Evolutionary conservation across 2,329 filamentous ascomycete genomes (phyloP), one percentile per base, ranked within the genome.

Genomic region (Penicillium verrucosum): DNA sequence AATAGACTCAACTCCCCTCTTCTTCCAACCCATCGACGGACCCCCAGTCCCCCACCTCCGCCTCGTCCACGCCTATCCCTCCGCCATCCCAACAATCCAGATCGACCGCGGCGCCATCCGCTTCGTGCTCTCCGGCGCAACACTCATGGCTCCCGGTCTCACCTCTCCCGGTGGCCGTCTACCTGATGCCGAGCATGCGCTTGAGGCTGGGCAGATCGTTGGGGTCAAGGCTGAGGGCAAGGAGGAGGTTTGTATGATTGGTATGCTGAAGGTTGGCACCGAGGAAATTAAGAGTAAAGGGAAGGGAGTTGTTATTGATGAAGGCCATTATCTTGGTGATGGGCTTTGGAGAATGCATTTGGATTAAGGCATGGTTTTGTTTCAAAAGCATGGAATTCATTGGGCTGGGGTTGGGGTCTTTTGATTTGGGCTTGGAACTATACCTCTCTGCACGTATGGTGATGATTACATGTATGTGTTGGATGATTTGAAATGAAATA

Each of bases 71-170:
- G 85, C 88, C 66, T 97, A 93, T 78, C 94, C 94, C 10, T 80
- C 85, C 65, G 89, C 86, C 57, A 93, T 99, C 73, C 87, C 89
- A 18, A 88, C 85, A 51, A 82, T 99, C 56, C 88, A 92, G 57
- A 96, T 97, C 74, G 94, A 99, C 75, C 86, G 94, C 48, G 94
- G 94, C 60, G 94, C 94, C 5, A 97, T 99, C 70, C 90, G 94
- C 59, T 99, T 99, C 77, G 93, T 99, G 27, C 84, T 99, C 1
- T 90, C 87, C 1, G 94, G 94, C 43, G 94, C 94, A 0, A 91
- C 93, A 14, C 86, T 99, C 61, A 99, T 99, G 94, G 93, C 92
- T 1, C 94, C 94, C 0, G 94, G 94, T 0, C 76, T 99, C 66
- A 99, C 94, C 29, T 91, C 86, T 21, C 77, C 86, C 0, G 94